Base-by-base conservation (phyloP, 192 early-diverging fungal genomes). In the Diversispora eburnea region DNA sequence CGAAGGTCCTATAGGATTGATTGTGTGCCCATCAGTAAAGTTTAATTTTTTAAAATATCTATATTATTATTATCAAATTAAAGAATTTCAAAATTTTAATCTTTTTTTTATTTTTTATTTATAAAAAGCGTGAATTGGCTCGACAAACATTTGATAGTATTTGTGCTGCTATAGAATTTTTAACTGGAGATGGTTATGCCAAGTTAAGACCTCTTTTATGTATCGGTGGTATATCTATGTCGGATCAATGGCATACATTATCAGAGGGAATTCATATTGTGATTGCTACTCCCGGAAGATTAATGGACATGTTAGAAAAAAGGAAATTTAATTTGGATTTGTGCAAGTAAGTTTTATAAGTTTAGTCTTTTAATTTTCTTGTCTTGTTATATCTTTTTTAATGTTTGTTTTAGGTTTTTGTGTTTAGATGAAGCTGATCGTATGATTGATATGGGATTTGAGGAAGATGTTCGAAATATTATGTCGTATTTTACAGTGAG, bases 391-490 rank as follows among this genome's bases (percentile, higher is more conserved):
- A 20, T 10, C 13, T 48, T 20, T 19, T 6, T 58, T 58, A 20
- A 58, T 43, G 45, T 71, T 58, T 9, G 46, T 49, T 59, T 17
- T 73, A 84, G 82, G 67, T 88, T 79, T 75, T 79, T 99, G 76
- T 96, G 95, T 74, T 88, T 98, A 89, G 97, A 99, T 80, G 97
- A 99, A 79, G 97, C 97, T 12, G 97, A 99, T 88, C 85, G 96
- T 70, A 99, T 99, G 97, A 90, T 99, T 64, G 97, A 99, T 77
- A 92, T 97, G 89, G 95, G 95, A 46, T 99, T 99, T 76, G 97
- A 98, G 66, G 97, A 99, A 43, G 97, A 98, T 77, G 91, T 97
- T 46, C 88, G 97, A 60, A 93, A 91, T 51, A 95, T 98, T 67
- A 90, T 98, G 84, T 98, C 95, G 5, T 97, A 90, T 75, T 98